Base-by-base conservation (phyloP, 2,329 filamentous ascomycete genomes). In the Trichoderma afroharzianum region DNA sequence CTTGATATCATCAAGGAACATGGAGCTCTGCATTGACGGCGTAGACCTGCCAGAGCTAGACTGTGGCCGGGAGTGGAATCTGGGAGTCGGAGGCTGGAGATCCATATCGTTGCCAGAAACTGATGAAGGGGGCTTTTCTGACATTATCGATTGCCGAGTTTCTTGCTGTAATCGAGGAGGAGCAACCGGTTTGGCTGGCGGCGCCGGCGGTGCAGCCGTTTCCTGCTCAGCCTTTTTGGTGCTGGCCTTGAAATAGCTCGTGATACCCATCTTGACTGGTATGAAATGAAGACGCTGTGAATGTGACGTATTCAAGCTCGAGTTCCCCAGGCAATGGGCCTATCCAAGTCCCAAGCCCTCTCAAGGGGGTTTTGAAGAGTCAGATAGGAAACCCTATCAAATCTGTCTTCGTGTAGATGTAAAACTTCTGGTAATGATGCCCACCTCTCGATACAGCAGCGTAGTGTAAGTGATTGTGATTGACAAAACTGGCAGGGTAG, bases 1-100 rank as follows among this genome's bases (percentile, higher is more conserved):
- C 80, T 92, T 93, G 81, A 93, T 92, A 73, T 93, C 91, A 72
- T 93, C 90, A 12, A 92, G 80, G 72, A 91, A 86, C 71, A 86
- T 81, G 50, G 87, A 88, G 77, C 85, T 88, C 62, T 80, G 80
- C 28, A 78, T 80, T 18, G 80, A 81, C n/a, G 77, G 78, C 6
- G 76, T 77, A 18, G 85, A 87, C 32, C 79, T 80, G 18, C 80
- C 85, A 15, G 86, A 87, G 74, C 80, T 82, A 74, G 84, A 85
- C 68, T 84, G 74, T 11, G 75, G 75, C 30, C 76, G 73, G 4
- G 76, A 77, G 21, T 75, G 71, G 15, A 76, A 77, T 21, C 76
- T 82, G 11, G 84, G 83, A 3, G 81, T 82, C 4, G 86, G 85
- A 15, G 84, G 82, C 68, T 85, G 85, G 11, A 89, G 82, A 66